Percentiles rank a stretch among this genome's conserved stretches.
Conservation (phyloP, 1,284 basidiomycete genomes). For the Schizophyllum commune region DNA sequence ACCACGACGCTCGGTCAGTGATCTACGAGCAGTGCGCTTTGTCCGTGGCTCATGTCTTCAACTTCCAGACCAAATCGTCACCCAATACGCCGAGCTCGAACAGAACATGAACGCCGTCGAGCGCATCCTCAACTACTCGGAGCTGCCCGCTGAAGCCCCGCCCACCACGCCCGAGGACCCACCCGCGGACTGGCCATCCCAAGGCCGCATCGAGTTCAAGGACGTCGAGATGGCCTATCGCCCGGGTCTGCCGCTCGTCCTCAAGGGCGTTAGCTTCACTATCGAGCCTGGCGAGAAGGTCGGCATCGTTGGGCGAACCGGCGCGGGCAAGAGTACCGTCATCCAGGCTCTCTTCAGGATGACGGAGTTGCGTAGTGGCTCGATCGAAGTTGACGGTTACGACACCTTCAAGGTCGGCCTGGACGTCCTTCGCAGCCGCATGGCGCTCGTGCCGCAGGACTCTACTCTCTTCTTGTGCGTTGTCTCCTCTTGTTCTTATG, state of each 20-base stretch:
- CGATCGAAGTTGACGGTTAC: conserved; percentile 64
- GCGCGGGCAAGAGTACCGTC: conserved; percentile 76
- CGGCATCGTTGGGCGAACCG: conserved; percentile 47
- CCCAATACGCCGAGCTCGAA: conserved; percentile 52
- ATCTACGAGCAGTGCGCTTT: not conserved
- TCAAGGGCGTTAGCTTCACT: conserved; percentile 59
- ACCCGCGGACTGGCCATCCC: conserved; percentile 59
- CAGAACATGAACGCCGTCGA: conserved; percentile 73
- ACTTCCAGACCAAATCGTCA: conserved; percentile 43
- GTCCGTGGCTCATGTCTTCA: conserved; percentile 1
- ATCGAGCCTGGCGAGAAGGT: conserved; percentile 68
- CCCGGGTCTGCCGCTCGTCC: conserved; percentile 62
- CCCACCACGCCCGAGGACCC: conserved; percentile 37
- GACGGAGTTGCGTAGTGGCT: conserved; percentile 55
- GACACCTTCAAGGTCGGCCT: conserved; percentile 54
- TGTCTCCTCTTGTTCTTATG: conserved; percentile 19
- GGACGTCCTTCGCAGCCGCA: conserved; percentile 44
- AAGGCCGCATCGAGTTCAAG: conserved; percentile 55
- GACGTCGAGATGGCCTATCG: conserved; percentile 64
- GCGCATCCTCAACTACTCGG: conserved; percentile 51
- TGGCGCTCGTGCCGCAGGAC: conserved; percentile 73
- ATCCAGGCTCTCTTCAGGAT: conserved; percentile 70
- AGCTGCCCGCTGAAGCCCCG: conserved; percentile 43
- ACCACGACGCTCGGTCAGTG: conserved; percentile 48
- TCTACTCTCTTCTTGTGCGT: conserved; percentile 55